phyloP scores from a whole-genome alignment of 2,329 filamentous ascomycete genomes.

The Penicillium sp. region DNA sequence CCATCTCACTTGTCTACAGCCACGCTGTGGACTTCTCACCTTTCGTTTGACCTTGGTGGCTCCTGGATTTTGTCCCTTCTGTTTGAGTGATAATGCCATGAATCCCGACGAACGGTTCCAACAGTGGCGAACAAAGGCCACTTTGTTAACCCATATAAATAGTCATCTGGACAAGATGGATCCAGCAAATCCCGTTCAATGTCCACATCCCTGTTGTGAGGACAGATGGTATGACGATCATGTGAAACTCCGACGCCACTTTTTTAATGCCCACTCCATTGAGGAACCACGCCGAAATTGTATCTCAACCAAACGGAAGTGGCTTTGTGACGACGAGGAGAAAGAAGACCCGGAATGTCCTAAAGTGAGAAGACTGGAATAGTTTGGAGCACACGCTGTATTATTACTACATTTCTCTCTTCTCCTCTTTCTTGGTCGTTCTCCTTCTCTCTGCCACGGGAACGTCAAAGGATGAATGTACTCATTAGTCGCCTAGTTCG shows the following conservation, averaged over 20 bases:
- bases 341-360: no score
- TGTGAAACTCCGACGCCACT: slow-evolving; percentile 9
- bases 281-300: slow-evolving; percentile 15
- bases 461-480: no score
- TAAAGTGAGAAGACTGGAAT: no score
- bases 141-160: slow-evolving; percentile 21
- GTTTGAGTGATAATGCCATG: slow-evolving; percentile 17
- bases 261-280: slow-evolving; percentile 14
- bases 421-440: no score
- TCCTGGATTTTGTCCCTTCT: slow-evolving; percentile 20
- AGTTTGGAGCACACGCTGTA: no score
- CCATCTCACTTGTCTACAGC: slow-evolving; percentile 12
- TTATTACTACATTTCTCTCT: no score
- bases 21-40: slow-evolving; percentile 19
- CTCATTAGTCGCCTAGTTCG: no score
- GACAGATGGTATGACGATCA: neutral
- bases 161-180: neutral
- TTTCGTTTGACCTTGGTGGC: slow-evolving; percentile 21
- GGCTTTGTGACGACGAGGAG: neutral
- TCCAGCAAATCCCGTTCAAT: neutral
- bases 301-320: slow-evolving; percentile 10
- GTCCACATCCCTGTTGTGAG: neutral
- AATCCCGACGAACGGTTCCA: slow-evolving; percentile 11
- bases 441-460: no score
- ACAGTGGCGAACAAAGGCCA: slow-evolving; percentile 20